phyloP scores from a whole-genome alignment of 2,329 filamentous ascomycete genomes.

The Ceratocystis papillata region DNA sequence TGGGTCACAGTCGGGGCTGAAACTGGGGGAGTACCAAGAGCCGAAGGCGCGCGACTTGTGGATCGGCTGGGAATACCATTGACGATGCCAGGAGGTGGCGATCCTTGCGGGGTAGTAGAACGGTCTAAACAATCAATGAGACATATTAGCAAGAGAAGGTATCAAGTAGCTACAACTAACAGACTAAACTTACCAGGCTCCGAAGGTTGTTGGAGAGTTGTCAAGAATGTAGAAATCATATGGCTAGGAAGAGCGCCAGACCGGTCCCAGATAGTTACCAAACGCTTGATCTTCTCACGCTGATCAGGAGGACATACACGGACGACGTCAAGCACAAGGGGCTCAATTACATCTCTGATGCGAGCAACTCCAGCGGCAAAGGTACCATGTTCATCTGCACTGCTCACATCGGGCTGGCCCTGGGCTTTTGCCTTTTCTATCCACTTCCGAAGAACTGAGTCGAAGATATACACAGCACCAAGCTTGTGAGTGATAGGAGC shows the following conservation, averaged over 20 bases:
- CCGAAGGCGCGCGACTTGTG: slow-evolving; percentile 26
- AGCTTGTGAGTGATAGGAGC: slow-evolving; percentile 91
- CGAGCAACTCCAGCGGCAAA: slow-evolving; percentile 91
- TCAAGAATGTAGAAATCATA: slow-evolving; percentile 73
- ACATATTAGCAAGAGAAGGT: slow-evolving; percentile 17
- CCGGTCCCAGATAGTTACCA: slow-evolving; percentile 97
- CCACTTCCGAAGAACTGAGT: slow-evolving; percentile 98
- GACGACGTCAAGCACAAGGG: slow-evolving; percentile 91
- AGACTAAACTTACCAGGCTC: slow-evolving; percentile 51
- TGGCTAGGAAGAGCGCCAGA: slow-evolving; percentile 75
- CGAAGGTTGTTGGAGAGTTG: slow-evolving; percentile 56
- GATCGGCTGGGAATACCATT: slow-evolving; percentile 32
- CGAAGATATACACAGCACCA: slow-evolving; percentile 98
- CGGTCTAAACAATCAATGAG: slow-evolving; percentile 37
- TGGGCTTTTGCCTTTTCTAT: slow-evolving; percentile 84
- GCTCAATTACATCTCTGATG: slow-evolving; percentile 88
- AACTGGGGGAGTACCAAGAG: slow-evolving; percentile 32
- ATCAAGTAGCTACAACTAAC: neutral
- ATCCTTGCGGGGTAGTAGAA: slow-evolving; percentile 62
- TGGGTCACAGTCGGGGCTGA: slow-evolving; percentile 33
- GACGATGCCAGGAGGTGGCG: slow-evolving; percentile 41
- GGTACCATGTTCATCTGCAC: slow-evolving; percentile 70
- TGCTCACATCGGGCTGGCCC: slow-evolving; percentile 68
- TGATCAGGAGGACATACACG: slow-evolving; percentile 81
- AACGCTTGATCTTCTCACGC: slow-evolving; percentile 89